Percentiles rank a stretch among this genome's conserved stretches.
Conservation (phyloP, 164 flowering plant genomes). For the Echeveria elegans region DNA sequence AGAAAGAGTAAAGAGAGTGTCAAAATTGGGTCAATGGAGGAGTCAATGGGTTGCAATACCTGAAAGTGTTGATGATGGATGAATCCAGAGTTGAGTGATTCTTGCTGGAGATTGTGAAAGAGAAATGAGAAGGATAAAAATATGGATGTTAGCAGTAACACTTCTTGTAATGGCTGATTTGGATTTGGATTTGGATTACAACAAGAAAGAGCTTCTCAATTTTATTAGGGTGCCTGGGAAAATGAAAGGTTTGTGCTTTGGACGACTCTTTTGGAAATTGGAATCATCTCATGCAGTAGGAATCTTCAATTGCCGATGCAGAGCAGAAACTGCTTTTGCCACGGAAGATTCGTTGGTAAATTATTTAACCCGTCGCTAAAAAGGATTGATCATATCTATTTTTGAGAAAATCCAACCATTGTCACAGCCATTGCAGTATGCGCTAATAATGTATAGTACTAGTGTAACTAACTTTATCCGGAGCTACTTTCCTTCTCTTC, state of each 20-base stretch:
- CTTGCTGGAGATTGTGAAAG: not conserved
- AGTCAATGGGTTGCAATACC: not conserved
- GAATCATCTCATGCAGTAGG: not conserved
- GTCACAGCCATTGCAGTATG: slow-evolving; percentile 68
- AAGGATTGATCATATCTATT: slow-evolving; percentile 36
- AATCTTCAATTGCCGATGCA: too few species aligned
- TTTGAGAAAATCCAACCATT: slow-evolving; percentile 72
- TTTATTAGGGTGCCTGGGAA: not conserved
- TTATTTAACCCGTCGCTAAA: too few species aligned
- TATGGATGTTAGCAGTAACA: too few species aligned
- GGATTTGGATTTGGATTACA: too few species aligned
- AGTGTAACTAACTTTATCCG: slow-evolving; percentile 70
- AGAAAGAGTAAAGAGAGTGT: too few species aligned
- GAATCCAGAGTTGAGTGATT: not conserved
- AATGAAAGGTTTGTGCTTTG: not conserved
- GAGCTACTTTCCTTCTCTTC: slow-evolving; percentile 47
- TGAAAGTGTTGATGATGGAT: not conserved
- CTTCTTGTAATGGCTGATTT: not conserved
- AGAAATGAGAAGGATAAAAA: not conserved
- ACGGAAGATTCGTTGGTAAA: too few species aligned
- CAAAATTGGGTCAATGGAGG: not conserved
- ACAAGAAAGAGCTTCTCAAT: not conserved
- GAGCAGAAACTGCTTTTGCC: too few species aligned
- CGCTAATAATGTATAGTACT: slow-evolving; percentile 45
- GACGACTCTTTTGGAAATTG: not conserved